Conservation (phyloP, 345 rosid species). For the Camelina neglecta region DNA sequence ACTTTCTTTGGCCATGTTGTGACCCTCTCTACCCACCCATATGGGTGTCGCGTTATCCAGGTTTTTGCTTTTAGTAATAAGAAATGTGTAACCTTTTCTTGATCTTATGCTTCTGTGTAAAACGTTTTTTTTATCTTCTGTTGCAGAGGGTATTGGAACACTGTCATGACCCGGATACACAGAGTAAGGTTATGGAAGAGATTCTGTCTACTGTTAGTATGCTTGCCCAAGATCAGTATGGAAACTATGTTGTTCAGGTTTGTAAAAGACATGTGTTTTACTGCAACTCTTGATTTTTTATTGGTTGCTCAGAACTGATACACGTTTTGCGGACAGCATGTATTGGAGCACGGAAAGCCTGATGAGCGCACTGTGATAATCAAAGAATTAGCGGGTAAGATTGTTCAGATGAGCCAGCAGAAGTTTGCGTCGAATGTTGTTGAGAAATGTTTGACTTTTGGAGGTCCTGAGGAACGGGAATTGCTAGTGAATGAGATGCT, state of each 20-base stretch:
- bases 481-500: constrained; percentile 92
- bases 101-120: not conserved
- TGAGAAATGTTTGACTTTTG: constrained; percentile 89
- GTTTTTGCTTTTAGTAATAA: constrained; percentile 37
- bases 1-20: constrained; percentile 93
- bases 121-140: not conserved
- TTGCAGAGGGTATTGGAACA: constrained; percentile 92
- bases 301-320: constrained; percentile 5
- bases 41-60: constrained; percentile 99
- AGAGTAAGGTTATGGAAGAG: constrained; percentile 88
- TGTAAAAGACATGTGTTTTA: constrained; percentile 27
- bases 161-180: constrained; percentile 75
- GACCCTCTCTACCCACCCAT: constrained; percentile 85
- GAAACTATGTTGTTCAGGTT: constrained; percentile 99
- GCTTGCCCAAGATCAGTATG: constrained; percentile 98
- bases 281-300: not conserved
- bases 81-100: not conserved
- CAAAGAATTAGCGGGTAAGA: constrained; percentile 76
- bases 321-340: constrained; percentile 61
- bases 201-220: constrained; percentile 77
- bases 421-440: constrained; percentile 98
- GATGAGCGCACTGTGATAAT: constrained; percentile 83
- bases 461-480: constrained; percentile 75
- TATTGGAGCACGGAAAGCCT: constrained; percentile 92
- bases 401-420: constrained; percentile 97